phyloP scores from a whole-genome alignment of 257 asterid genomes.

The Vinca minor region DNA sequence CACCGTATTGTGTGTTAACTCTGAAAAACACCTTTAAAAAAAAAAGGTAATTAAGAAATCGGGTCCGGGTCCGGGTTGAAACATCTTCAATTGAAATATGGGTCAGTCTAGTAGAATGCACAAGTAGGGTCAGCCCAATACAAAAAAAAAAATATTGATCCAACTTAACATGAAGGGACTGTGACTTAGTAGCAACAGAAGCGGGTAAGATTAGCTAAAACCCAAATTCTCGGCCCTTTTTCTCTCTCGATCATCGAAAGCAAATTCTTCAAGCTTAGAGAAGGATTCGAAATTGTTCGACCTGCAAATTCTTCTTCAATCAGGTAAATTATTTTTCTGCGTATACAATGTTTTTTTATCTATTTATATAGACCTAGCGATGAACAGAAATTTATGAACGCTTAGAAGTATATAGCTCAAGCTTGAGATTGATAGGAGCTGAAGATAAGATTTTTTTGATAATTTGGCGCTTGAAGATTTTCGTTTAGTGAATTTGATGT shows the following conservation, averaged over 20 bases:
- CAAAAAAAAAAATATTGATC: background rate
- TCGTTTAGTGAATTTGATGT: background rate
- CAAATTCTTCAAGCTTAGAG: background rate
- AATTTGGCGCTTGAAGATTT: background rate
- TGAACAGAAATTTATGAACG: too few species aligned
- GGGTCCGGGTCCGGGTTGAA: background rate
- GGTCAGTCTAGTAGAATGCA: background rate
- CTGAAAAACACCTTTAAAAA: too few species aligned
- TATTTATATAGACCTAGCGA: background rate
- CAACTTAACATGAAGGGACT: background rate
- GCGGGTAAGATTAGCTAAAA: slow-evolving; percentile 2
- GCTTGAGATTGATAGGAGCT: background rate
- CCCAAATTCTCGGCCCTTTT: slow-evolving; percentile 14
- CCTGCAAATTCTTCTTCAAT: slow-evolving; percentile 2
- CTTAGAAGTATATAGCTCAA: background rate
- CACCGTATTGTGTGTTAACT: too few species aligned
- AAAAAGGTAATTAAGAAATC: background rate
- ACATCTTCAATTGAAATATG: too few species aligned
- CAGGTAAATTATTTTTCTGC: slow-evolving; percentile 21
- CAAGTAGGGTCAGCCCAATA: background rate
- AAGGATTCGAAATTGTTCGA: background rate
- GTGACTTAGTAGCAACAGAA: background rate
- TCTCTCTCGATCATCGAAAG: slow-evolving; percentile 2
- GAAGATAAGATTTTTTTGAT: background rate
- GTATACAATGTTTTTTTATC: background rate